phyloP scores from a whole-genome alignment of 257 asterid genomes.

The Anisodus acutangulus region DNA sequence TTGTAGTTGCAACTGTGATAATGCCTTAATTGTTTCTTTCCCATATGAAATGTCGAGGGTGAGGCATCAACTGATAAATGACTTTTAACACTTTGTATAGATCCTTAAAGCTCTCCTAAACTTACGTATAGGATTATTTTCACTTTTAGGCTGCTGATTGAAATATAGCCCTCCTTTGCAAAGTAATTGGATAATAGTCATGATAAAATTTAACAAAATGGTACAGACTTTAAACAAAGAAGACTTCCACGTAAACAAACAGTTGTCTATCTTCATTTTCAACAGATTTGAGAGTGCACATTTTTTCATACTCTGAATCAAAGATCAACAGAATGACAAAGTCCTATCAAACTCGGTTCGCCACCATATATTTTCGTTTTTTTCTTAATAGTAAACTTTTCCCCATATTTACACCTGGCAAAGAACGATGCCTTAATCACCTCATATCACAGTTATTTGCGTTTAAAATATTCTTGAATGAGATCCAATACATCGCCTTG shows the following conservation, averaged over 20 bases:
- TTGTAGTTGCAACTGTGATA: neutral
- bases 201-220: no score
- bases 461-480: neutral
- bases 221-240: no score
- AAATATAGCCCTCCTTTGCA: no score
- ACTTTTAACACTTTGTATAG: neutral
- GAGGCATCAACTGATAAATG: neutral
- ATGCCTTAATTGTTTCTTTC: neutral
- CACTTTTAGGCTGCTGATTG: no score
- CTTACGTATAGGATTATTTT: neutral
- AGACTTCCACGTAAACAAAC: no score
- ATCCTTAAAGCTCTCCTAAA: neutral
- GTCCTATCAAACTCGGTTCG: neutral
- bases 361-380: neutral
- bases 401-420: neutral
- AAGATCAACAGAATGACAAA: neutral
- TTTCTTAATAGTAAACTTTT: neutral
- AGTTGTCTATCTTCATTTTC: neutral
- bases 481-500: neutral
- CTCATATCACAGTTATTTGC: neutral
- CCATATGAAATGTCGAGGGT: neutral
- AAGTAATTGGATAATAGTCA: no score
- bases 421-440: neutral
- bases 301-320: neutral
- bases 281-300: neutral